A percentile compares a stretch with the other conserved stretches of the same genome.
Evolutionary conservation across 768 basidiomycete species (phyloP).

Genomic region (Suillus placidus): DNA sequence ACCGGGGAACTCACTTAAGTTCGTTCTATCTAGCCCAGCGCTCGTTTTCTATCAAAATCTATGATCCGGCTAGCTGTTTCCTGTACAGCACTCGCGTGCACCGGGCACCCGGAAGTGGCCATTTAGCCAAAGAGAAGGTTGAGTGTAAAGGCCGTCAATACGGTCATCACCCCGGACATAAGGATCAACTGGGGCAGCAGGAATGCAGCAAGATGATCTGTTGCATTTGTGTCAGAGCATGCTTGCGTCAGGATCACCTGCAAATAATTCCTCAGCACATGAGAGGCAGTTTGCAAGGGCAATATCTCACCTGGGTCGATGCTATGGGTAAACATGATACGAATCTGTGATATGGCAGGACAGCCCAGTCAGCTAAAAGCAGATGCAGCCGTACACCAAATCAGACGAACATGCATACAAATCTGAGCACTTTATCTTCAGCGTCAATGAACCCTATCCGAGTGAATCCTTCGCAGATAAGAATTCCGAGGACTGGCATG

Average conservation of each 20-base stretch:
- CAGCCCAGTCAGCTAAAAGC: not conserved
- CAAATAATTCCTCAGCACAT: not conserved
- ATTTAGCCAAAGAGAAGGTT: not conserved
- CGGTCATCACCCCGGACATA: not conserved
- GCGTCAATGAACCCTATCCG: constrained; percentile 46
- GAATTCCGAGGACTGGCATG: constrained; percentile 61
- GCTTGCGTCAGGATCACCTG: constrained; percentile 68
- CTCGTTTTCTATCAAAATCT: not conserved
- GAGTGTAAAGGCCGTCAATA: not conserved
- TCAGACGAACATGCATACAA: constrained; percentile 67
- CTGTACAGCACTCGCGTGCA: not conserved
- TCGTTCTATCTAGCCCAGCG: no score
- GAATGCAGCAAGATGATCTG: constrained; percentile 36
- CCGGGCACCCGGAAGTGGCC: not conserved
- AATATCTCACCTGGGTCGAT: constrained; percentile 50
- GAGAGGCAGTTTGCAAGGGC: constrained; percentile 5
- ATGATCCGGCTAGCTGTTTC: not conserved
- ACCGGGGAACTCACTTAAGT: no score
- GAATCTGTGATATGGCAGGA: constrained; percentile 41
- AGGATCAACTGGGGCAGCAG: constrained; percentile 6
- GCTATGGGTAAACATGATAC: constrained; percentile 64
- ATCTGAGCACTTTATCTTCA: constrained; percentile 60
- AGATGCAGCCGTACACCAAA: constrained; percentile 6
- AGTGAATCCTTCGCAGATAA: constrained; percentile 55
- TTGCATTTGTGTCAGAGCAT: constrained; percentile 63